phyloP scores from a whole-genome alignment of 768 basidiomycete genomes.

The Termitomyces sp. region DNA sequence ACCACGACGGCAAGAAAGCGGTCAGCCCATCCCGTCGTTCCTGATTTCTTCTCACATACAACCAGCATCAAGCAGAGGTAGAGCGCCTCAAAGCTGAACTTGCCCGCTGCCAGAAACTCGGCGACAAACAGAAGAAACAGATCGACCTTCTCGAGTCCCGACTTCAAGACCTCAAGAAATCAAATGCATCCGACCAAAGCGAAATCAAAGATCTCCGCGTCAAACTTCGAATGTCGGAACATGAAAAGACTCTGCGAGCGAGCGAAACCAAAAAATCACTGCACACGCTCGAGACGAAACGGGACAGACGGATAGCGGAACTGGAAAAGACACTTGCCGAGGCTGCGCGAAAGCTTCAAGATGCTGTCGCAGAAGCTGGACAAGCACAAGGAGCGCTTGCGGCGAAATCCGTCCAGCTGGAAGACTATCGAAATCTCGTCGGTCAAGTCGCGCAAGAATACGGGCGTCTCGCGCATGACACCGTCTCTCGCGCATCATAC shows the following conservation, averaged over 20 bases:
- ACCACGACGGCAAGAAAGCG: slow-evolving; percentile 60
- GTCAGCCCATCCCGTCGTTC: slow-evolving; percentile 33
- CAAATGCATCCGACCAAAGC: slow-evolving; percentile 42
- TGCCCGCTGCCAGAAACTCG: slow-evolving; percentile 40
- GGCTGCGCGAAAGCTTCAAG: slow-evolving; percentile 36
- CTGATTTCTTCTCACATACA: not conserved
- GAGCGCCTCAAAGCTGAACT: slow-evolving; percentile 60
- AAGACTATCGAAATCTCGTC: slow-evolving; percentile 44
- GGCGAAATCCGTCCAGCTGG: slow-evolving; percentile 39
- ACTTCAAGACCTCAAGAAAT: slow-evolving; percentile 58
- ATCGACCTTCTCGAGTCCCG: slow-evolving; percentile 53
- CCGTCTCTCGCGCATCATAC: slow-evolving; percentile 35
- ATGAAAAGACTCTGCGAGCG: slow-evolving; percentile 50
- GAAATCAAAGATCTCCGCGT: slow-evolving; percentile 62
- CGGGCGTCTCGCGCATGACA: slow-evolving; percentile 41
- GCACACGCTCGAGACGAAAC: slow-evolving; percentile 43
- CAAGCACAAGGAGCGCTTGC: slow-evolving; percentile 29
- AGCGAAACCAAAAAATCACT: slow-evolving; percentile 49
- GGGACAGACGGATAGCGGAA: slow-evolving; percentile 52
- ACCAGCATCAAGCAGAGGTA: slow-evolving; percentile 58
- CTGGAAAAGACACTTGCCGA: slow-evolving; percentile 46
- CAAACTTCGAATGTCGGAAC: slow-evolving; percentile 56
- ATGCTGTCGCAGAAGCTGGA: slow-evolving; percentile 34
- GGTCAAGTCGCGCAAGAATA: slow-evolving; percentile 51
- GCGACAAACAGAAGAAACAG: slow-evolving; percentile 65